Conservation (phyloP, 257 asterid genomes). For the Solanum pimpinellifolium region DNA sequence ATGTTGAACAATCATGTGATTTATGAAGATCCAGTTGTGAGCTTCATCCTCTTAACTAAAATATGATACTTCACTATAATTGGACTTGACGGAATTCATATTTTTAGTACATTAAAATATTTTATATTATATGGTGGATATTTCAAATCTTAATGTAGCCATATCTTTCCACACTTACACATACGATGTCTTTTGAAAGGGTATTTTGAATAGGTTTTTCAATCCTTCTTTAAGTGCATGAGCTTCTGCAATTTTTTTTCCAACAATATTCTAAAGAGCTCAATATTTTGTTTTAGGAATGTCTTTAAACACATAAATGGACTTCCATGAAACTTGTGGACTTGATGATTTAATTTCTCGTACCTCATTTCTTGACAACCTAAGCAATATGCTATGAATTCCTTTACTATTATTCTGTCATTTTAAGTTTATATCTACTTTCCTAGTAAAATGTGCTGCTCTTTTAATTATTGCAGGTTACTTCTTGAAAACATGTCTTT, state of each 20-base stretch:
- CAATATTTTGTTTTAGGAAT: not conserved
- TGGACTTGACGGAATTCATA: not conserved
- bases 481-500: no score
- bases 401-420: not conserved
- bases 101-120: not conserved
- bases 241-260: not conserved
- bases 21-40: constrained; percentile 75
- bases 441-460: not conserved
- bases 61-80: not conserved
- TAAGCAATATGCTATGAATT: not conserved
- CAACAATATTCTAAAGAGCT: not conserved
- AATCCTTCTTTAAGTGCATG: not conserved
- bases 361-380: not conserved
- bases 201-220: not conserved
- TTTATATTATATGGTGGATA: not conserved
- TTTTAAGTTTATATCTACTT: not conserved
- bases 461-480: not conserved
- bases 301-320: not conserved
- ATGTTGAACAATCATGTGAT: constrained; percentile 38
- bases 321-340: not conserved
- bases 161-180: not conserved
- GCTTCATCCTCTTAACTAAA: constrained; percentile 3
- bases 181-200: not conserved
- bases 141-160: not conserved
- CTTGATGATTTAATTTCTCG: not conserved